Evolutionary conservation across 257 asterid genomes (phyloP).

Genomic region (Leonotis leonurus): DNA sequence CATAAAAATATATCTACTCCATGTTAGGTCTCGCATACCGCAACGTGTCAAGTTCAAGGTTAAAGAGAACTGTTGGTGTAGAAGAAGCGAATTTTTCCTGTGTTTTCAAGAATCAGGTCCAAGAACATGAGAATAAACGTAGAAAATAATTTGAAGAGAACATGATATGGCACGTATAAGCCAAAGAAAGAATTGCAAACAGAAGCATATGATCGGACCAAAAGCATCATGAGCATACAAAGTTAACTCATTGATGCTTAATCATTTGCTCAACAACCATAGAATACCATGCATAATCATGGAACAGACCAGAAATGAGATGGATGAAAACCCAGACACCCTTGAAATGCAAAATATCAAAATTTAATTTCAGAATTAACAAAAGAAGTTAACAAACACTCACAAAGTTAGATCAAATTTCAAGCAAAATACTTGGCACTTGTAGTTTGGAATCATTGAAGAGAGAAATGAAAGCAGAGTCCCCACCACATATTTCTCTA

Average conservation of each 20-base stretch:
- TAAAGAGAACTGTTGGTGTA: constrained; percentile 76
- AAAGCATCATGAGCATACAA: neutral
- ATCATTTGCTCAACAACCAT: neutral
- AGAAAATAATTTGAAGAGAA: neutral
- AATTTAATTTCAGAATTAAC: neutral
- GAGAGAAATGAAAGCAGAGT: constrained; percentile 15
- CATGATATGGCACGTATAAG: neutral
- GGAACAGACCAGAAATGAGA: neutral
- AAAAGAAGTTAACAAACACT: neutral
- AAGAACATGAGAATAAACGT: neutral
- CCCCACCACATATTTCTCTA: constrained; percentile 94
- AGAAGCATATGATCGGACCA: neutral
- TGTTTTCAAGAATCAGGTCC: constrained; percentile 5
- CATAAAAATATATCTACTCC: neutral
- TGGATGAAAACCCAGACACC: neutral
- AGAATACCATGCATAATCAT: neutral
- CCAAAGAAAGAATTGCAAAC: neutral
- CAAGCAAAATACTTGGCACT: neutral
- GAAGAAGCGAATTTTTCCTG: constrained; percentile 79
- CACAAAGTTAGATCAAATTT: neutral
- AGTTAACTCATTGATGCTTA: neutral
- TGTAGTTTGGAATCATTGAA: neutral
- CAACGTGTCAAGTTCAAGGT: constrained; percentile 89
- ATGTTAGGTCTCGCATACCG: constrained; percentile 42
- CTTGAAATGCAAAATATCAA: neutral